Evolutionary conservation across 2,329 filamentous ascomycete species (phyloP), one percentile per base, ranked within the genome.

Genomic region (Zymoseptoria crescenta): DNA sequence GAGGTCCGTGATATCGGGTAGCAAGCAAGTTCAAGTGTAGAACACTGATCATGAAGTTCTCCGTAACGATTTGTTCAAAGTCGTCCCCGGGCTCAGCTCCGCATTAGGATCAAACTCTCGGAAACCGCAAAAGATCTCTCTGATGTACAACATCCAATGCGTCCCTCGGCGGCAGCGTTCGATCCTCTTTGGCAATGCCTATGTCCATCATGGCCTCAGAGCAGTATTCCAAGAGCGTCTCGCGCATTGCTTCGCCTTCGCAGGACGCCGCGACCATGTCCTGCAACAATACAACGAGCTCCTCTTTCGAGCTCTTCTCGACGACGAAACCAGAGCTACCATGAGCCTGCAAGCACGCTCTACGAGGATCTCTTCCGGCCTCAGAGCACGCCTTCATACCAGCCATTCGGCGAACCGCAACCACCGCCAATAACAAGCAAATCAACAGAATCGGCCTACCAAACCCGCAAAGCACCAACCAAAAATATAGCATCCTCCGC

Each of bases 181-280:
- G 84, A 87, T 70, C 83, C 84, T 61, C 77, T 88, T 52, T 86
- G 84, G 83, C 81, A 81, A 68, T 86, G 81, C 68, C 74, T 87
- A 16, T 87, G 83, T 67, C 84, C 84, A 10, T 80, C 78, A 8
- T 75, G 69, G 65, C 57, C 61, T 13, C 59, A 52, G 16, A 16
- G 21, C 2, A 52, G 21, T 16, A 35, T 61, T 27, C 50, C 52
- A 8, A 13, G 50, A 19, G 21, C 58, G 13, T 48, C 59, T 10
- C 60, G 62, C 67, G 62, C 52, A 64, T 67, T 54, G 61, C 54
- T 53, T 66, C 65, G 55, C 54, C 52, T 21, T 13, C 49, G 21
- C n/a, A 8, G 20, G 45, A 52, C 49, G 64, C 48, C 56, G 59
- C 16, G 16, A 51, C 2, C 28, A 45, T 21, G 49, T 50, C 19